These are phyloP conservation scores for Voacanga thouarsii DNA, from an alignment of 257 asterid genomes.

Conservation along the genomic window DNA sequence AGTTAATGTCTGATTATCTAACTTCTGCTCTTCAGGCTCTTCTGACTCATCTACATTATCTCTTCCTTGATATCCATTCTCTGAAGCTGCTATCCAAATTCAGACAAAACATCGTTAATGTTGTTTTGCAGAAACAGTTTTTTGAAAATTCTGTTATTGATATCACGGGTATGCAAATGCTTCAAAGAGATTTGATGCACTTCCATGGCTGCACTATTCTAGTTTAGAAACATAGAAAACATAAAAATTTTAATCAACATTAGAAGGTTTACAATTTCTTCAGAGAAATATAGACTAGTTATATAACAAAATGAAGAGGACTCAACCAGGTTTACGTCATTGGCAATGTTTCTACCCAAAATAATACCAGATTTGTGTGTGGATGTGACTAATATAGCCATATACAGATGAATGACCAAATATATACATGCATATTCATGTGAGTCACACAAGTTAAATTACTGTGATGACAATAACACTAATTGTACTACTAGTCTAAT, in stretches of 20 bases:
- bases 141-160: background rate
- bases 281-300: background rate
- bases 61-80: constrained; percentile 32
- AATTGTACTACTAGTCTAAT: background rate
- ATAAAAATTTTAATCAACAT: background rate
- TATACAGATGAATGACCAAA: background rate
- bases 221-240: background rate
- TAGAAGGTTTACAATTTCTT: background rate
- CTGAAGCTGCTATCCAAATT: constrained; percentile 25
- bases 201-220: background rate
- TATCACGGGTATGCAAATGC: background rate
- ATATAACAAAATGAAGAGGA: background rate
- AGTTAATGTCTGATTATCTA: constrained; percentile 20
- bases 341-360: background rate
- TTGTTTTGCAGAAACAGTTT: background rate
- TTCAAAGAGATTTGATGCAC: background rate
- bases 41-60: constrained; percentile 17
- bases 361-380: background rate
- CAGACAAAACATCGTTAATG: constrained; percentile 9
- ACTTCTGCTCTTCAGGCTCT: constrained; percentile 25
- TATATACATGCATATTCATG: background rate
- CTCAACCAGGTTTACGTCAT: background rate
- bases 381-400: background rate
- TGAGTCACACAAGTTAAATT: background rate
- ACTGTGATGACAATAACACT: background rate